A percentile compares a stretch with the other conserved stretches of the same genome.
Conservation (phyloP, 768 basidiomycete species). For the Kwoniella pini region DNA sequence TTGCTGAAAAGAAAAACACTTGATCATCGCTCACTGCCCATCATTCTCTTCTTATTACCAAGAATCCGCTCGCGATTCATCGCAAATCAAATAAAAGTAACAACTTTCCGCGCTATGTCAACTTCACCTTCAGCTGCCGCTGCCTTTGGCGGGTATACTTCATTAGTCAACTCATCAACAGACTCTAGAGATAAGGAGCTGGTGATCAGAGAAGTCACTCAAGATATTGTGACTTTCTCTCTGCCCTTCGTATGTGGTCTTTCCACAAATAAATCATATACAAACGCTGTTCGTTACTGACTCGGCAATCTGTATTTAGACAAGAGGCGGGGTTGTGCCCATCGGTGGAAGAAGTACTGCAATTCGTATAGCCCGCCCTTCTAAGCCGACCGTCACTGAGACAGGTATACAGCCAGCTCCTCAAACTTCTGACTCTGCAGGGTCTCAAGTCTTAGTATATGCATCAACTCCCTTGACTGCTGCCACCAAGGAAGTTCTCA, state of each 20-base stretch:
- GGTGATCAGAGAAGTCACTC: conserved; percentile 51
- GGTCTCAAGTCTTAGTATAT: conserved; percentile 74
- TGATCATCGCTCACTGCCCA: neutral
- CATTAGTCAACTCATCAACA: conserved; percentile 17
- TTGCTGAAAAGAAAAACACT: neutral
- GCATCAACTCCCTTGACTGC: conserved; percentile 72
- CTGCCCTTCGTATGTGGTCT: conserved; percentile 55
- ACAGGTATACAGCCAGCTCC: conserved; percentile 15
- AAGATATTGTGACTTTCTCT: conserved; percentile 53
- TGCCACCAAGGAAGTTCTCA: conserved; percentile 63
- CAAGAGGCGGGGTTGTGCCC: conserved; percentile 67
- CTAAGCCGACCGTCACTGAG: conserved; percentile 11
- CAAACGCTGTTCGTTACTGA: too few relatives aligned
- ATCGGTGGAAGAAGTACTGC: conserved; percentile 84
- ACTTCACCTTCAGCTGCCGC: conserved; percentile 2
- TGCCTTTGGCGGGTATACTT: conserved; percentile 4
- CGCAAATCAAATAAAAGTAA: neutral
- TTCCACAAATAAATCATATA: too few relatives aligned
- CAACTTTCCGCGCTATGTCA: conserved; percentile 1
- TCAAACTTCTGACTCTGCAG: neutral
- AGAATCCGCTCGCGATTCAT: neutral
- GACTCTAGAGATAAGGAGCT: conserved; percentile 44
- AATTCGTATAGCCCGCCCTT: conserved; percentile 62
- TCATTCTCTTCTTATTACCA: neutral
- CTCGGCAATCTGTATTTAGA: conserved; percentile 21